Evolutionary conservation across 2,329 filamentous ascomycete species (phyloP), one percentile per base, ranked within the genome.

Genomic region (Aureobasidium musti): DNA sequence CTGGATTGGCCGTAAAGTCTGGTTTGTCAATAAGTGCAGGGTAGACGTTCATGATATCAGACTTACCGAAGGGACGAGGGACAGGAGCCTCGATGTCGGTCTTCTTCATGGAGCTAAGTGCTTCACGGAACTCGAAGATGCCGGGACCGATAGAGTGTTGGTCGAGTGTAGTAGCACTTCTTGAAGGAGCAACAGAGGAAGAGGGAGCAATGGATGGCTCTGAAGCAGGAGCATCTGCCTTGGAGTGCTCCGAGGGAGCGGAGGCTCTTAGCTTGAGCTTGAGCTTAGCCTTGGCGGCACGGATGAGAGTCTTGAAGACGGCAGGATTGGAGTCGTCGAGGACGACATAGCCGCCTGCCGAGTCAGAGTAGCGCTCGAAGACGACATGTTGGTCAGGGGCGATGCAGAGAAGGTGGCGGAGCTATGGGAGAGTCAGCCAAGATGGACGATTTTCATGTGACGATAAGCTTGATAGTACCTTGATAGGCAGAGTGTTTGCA

Each of bases 311-410:
- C 83, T 97, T 98, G 84, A 97, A 99, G 74, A 96, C 91, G 53
- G 91, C 84, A 10, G 86, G 80, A 75, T 97, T 96, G 76, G 83
- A 83, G 69, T 87, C 82, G 77, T 97, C 90, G 68, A 99, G 88
- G 52, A 86, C 83, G 71, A 98, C 86, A 79, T 90, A 98, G 70
- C 87, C 83, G 53, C 84, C 89, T 70, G 92, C 91, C 70, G 92
- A 97, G 79, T 99, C 95, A 70, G 95, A 98, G 81, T 92, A 99
- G 72, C 95, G 91, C 82, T 98, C 93, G 74, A 98, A 89, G 73
- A 88, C 79, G 75, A 89, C 84, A 61, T 85, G 79, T 68, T 86
- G 82, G 74, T 87, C 83, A 56, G 83, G 75, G 39, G 86, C 83
- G 71, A 96, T 87, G 68, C 82, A 79, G 63, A 96, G 86, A 65